Percentiles rank a stretch among this genome's conserved stretches.
These are phyloP conservation scores for Gymnopilus dilepis DNA, from an alignment of 768 basidiomycete species.

Conservation along the genomic window DNA sequence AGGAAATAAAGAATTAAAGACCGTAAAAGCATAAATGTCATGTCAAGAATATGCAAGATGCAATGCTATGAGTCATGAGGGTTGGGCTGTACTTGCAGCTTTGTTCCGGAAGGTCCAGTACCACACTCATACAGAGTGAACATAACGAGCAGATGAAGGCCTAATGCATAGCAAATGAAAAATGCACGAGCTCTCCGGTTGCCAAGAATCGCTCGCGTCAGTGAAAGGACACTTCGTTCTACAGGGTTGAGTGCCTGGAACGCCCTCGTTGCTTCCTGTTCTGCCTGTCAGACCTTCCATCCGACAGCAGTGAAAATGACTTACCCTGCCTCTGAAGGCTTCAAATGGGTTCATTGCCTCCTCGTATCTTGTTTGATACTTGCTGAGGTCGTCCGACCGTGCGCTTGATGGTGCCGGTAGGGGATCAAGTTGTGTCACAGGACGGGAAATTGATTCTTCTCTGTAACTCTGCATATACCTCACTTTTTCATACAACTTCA, in stretches of 20 bases:
- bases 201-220: conserved; percentile 87
- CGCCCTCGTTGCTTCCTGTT: conserved; percentile 91
- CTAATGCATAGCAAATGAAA: conserved; percentile 87
- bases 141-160: conserved; percentile 81
- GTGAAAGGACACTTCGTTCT: conserved; percentile 83
- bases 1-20: conserved; percentile 20
- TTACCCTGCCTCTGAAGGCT: conserved; percentile 91
- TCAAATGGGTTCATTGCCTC: conserved; percentile 99
- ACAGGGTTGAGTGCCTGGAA: conserved; percentile 91
- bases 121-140: conserved; percentile 76
- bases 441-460: conserved; percentile 66
- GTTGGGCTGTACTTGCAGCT: conserved; percentile 56
- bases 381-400: conserved; percentile 75
- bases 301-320: conserved; percentile 36
- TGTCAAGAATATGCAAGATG: not conserved
- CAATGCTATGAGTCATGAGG: conserved; percentile 41
- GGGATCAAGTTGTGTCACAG: conserved; percentile 71
- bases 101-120: conserved; percentile 53
- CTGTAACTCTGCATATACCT: conserved; percentile 98
- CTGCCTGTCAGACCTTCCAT: not conserved
- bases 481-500: conserved; percentile 98
- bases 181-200: conserved; percentile 89
- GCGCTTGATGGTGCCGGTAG: conserved; percentile 52
- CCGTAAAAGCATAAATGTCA: not conserved
- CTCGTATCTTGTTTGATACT: conserved; percentile 91